Percentiles rank a stretch among this genome's conserved stretches.
Evolutionary conservation across 495 filamentous ascomycete genomes (phyloP).

Genomic region (Recurvomyces mirabilis): DNA sequence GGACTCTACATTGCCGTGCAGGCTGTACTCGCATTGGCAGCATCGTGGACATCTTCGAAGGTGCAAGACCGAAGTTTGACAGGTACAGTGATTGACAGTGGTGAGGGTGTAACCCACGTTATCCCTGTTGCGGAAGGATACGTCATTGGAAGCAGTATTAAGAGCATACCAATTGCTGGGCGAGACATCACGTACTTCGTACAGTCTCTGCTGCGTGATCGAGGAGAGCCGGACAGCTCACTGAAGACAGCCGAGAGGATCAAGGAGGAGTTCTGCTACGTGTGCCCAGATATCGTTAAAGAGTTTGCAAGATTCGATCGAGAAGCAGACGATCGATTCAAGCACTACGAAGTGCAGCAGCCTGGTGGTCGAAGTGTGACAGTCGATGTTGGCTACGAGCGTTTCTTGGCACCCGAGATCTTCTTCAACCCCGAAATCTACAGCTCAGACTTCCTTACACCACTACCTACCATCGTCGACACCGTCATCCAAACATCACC

Average conservation of each 20-base stretch:
- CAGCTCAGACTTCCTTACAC: constrained; percentile 94
- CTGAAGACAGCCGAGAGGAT: constrained; percentile 95
- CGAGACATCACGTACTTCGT: constrained; percentile 98
- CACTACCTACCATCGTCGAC: constrained; percentile 85
- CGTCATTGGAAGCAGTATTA: constrained; percentile 96
- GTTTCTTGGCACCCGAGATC: constrained; percentile 95
- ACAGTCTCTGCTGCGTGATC: constrained; percentile 87
- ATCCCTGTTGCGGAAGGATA: constrained; percentile 98
- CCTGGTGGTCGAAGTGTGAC: constrained; percentile 74
- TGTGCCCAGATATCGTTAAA: constrained; percentile 96
- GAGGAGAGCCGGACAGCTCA: constrained; percentile 90
- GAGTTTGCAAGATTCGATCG: constrained; percentile 87
- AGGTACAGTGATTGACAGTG: constrained; percentile 93
- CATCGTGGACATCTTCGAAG: constrained; percentile 97
- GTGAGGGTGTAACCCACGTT: constrained; percentile 96
- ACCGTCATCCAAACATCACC: constrained; percentile 93
- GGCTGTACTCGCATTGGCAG: constrained; percentile 88
- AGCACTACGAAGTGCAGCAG: constrained; percentile 74
- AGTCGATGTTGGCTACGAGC: constrained; percentile 94
- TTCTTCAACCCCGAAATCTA: constrained; percentile 99
- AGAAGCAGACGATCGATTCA: constrained; percentile 72
- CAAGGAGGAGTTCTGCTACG: constrained; percentile 97
- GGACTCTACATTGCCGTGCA: constrained; percentile 98
- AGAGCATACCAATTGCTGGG: constrained; percentile 94
- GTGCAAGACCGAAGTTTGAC: constrained; percentile 94